Evolutionary conservation across 2,329 filamentous ascomycete genomes (phyloP), one percentile per base, ranked within the genome.

Genomic region (Atkinsonella texensis): DNA sequence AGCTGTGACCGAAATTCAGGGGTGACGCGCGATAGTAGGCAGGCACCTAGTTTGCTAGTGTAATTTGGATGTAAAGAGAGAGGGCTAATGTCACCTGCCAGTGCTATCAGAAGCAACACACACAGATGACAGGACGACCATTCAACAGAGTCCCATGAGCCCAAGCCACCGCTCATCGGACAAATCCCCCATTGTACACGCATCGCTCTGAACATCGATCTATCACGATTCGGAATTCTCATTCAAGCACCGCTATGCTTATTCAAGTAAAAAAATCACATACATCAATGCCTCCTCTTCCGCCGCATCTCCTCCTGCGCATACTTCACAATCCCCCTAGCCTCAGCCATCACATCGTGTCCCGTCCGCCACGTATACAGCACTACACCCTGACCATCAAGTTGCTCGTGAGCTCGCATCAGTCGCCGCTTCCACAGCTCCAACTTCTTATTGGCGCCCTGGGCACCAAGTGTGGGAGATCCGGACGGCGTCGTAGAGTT

Each of bases 321-420:
- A 54, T 75, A 71, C 63, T 75, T 74, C 3, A 89, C 79, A 53
- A 89, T 74, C 13, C 74, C 77, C 50, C 82, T 73, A 2, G 84
- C 82, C 64, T 87, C 83, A 1, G 72, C 72, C 52, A 80, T 72
- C 8, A 87, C 84, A 68, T 93, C 87, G 31, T 74, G 72, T 0
- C 87, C 87, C 11, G 76, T 77, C 42, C 84, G 74, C 87, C 87
- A 93, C 18, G 78, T 87, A 56, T 85, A 80, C 38, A 93, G 63
- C 56, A 76, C 70, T 1, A 93, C 84, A 4, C 84, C 84, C 40
- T 81, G 71, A 5, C 72, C 69, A n/a, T 79, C 77, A 10, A 91
- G 72, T 40, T 71, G 66, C 32, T 80, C 70, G 56, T 85, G 80
- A 3, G 87, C 86, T 44, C 79, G 71, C 42, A 75, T 76, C 69